Conservation (phyloP, 805 yeast genomes). For the Debaryomyces prosopidis region DNA sequence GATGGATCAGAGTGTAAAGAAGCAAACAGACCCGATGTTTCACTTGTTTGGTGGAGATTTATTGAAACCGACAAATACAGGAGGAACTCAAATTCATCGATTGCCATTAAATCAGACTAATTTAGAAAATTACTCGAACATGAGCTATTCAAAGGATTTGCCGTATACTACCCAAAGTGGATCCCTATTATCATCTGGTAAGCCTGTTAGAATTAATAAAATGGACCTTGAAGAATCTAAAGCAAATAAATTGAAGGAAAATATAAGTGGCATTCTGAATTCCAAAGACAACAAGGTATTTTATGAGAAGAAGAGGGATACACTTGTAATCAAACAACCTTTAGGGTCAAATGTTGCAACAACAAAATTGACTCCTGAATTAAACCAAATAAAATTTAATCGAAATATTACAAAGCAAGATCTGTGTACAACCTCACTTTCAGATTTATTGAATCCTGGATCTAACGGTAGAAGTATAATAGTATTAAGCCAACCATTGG, state of each 20-base stretch:
- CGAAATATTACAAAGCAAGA: conserved; percentile 1
- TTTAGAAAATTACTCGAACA: conserved; percentile 2
- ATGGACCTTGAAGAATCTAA: background rate
- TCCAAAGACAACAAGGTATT: background rate
- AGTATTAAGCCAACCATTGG: conserved; percentile 14
- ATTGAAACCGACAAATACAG: too few species aligned
- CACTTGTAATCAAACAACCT: background rate
- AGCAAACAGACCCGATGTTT: too few species aligned
- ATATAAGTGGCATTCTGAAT: background rate
- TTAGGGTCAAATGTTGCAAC: background rate
- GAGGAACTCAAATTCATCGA: too few species aligned
- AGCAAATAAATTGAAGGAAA: background rate
- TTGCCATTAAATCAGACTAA: conserved; percentile 3
- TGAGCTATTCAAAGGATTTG: background rate
- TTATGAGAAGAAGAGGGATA: background rate
- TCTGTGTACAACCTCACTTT: background rate
- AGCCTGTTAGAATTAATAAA: background rate
- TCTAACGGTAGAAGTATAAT: conserved; percentile 10
- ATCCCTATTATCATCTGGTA: background rate
- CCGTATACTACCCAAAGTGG: background rate
- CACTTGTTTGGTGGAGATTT: too few species aligned
- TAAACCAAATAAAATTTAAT: conserved; percentile 1
- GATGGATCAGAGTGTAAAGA: too few species aligned
- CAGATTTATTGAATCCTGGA: conserved; percentile 8
- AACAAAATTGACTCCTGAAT: too few species aligned